Base-by-base conservation (phyloP, 257 asterid species). In the Nicotiana sylvestris region DNA sequence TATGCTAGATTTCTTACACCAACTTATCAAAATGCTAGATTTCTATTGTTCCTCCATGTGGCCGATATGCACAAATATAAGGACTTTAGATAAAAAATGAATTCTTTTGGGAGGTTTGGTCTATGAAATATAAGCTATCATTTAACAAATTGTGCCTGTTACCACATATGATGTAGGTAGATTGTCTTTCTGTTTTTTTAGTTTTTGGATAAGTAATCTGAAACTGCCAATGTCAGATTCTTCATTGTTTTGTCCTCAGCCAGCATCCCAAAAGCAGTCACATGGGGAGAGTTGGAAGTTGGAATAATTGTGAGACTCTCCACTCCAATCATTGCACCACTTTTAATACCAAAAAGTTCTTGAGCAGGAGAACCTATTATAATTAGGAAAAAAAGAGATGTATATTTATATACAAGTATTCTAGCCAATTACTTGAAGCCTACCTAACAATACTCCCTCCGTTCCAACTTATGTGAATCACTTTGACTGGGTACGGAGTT, bases 201-300 rank as follows among this genome's bases (percentile, higher is more conserved):
- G 12, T 12, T 43, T 60, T 78, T 60, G 79, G 72, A 60, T 60
- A 57, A 35, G 70, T 62, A 58, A 78, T 33, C 6, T 62, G 35
- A 60, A 80, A 10, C 37, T 81, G 33, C 43, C 43, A 81, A 81
- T 2, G 46, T 66, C 18, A 60, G 82, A 78, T 61, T 79, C 74
- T 79, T 79, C 37, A 74, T 74, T 74, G 62, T 74, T 74, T 74
- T 74, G 62, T 74, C 78, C 9, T 57, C 1, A 53, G 25, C 43
- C 80, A 30, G 57, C 58, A 83, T 25, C 76, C 81, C 43, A 37
- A 72, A 83, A 72, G 62, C 33, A 39, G 64, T 80, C 81, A 80
- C 64, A 76, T 46, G 82, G 65, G 74, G 85, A 70, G 21, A 81
- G 85, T 86, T 86, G 89, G 88, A 70, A 84, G 87, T 86, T 84